A percentile compares a stretch with the other conserved stretches of the same genome.
Evolutionary conservation across 495 filamentous ascomycete species (phyloP).

Genomic region (Staphylotrichum longicolle): DNA sequence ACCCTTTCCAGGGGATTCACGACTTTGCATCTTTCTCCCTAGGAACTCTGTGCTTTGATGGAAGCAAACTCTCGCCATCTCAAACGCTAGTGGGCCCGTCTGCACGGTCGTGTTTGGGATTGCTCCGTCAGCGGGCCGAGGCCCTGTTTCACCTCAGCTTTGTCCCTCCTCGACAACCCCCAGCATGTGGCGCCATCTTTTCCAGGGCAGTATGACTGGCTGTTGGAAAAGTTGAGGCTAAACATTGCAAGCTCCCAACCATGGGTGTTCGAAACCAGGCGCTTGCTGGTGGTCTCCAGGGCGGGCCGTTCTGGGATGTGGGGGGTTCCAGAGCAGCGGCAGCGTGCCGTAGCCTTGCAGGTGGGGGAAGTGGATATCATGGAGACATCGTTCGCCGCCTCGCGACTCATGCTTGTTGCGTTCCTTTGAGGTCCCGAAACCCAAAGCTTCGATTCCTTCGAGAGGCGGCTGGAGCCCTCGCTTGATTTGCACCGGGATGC

Average conservation of each 20-base stretch:
- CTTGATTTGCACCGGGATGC: constrained; percentile 28
- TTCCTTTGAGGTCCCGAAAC: not conserved
- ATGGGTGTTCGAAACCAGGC: constrained; percentile 29
- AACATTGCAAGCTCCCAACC: constrained; percentile 19
- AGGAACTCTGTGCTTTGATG: constrained; percentile 18
- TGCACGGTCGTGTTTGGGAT: constrained; percentile 38
- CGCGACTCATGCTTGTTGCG: not conserved
- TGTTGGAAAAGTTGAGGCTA: constrained; percentile 17
- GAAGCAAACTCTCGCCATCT: constrained; percentile 21
- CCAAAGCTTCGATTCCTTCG: constrained; percentile 4
- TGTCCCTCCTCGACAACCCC: constrained; percentile 14
- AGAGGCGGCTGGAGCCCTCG: constrained; percentile 16
- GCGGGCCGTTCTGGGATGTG: constrained; percentile 1
- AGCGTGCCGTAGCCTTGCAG: not conserved
- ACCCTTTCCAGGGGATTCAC: constrained; percentile 13
- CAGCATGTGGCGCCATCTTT: constrained; percentile 26
- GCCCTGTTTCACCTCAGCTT: constrained; percentile 41
- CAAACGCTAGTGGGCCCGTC: constrained; percentile 35
- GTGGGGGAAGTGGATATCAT: not conserved
- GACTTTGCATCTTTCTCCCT: constrained; percentile 12
- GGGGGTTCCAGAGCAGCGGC: constrained; percentile 8
- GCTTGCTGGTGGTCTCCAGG: constrained; percentile 10
- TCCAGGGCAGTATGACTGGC: constrained; percentile 15
- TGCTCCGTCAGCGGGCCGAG: constrained; percentile 32
- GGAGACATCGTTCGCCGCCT: not conserved